Evolutionary conservation across 106 monocot genomes (phyloP), one percentile per base, ranked within the genome.

Genomic region (Dendrobium officinale): DNA sequence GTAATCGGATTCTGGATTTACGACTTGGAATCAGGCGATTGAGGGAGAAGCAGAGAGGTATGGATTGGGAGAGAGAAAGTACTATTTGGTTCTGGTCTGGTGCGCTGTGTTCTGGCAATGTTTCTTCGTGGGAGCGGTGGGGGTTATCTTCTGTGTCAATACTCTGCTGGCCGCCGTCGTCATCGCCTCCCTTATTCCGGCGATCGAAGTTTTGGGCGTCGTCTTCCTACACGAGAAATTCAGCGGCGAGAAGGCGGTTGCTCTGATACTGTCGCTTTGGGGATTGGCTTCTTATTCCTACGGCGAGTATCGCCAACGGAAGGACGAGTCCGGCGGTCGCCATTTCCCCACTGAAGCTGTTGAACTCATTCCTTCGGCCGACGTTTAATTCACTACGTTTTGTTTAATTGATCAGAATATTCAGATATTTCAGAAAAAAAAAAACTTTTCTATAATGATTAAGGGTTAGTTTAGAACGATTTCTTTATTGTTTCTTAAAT

Each of bases 251-350:
- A 85, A 85, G 73, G 85, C 77, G 16, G 81, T 85, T 4, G 77
- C 81, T 1, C 72, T 85, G 26, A 72, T n/a, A 4, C 78, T 85
- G 15, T 81, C 85, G 0, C 85, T 85, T 1, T 85, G 85, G 85
- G 85, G 85, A 8, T 58, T 85, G 42, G 77, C 76, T 6, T 85
- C 85, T 18, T 85, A 85, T 51, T 81, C 77, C 3, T 85, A 85
- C 31, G 85, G 85, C 3, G 85, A 85, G 77, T 78, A 81, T 37
- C 27, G 29, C 8, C 37, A 16, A 16, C 26, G 7, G 40, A 40
- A 40, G 37, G 40, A 72, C 4, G 40, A 72, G 40, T 16, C 22
- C 61, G 22, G 22, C 4, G n/a, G 61, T 1, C 5, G 61, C 22
- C 4, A 20, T 4, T 22, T 6, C 24, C 9, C 64, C 9, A 22